phyloP scores from a whole-genome alignment of 1,284 basidiomycete genomes.

The Mycena sp. region DNA sequence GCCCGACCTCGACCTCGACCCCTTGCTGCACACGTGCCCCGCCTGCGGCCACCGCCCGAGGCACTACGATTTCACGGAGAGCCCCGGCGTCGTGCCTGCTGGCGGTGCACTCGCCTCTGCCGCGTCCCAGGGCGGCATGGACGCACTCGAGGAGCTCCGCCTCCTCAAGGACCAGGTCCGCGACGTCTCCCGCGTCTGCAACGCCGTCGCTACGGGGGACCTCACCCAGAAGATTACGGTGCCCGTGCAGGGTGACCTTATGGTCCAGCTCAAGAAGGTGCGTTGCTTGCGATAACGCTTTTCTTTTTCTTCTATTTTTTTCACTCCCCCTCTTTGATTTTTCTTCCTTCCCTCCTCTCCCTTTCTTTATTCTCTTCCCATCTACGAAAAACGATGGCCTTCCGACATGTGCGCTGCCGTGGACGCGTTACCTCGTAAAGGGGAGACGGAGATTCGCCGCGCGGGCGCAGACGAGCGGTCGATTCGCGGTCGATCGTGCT shows the following conservation, averaged over 20 bases:
- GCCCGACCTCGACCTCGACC: no score
- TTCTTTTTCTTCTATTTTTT: conserved; percentile 3
- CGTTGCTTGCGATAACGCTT: conserved; percentile 4
- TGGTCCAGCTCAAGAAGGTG: conserved; percentile 98
- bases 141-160: conserved; percentile 81
- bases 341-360: conserved; percentile 20
- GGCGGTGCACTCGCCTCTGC: conserved; percentile 67
- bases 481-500: no score
- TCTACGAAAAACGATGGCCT: no score
- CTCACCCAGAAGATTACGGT: conserved; percentile 97
- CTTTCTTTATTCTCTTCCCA: neutral
- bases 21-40: conserved; percentile 15
- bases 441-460: no score
- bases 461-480: no score
- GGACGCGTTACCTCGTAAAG: no score
- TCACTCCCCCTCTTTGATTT: conserved; percentile 17
- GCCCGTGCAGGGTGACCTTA: conserved; percentile 94
- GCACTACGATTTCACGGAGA: conserved; percentile 12
- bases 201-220: conserved; percentile 95
- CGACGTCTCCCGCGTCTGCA: conserved; percentile 88
- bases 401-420: no score
- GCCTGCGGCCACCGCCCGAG: conserved; percentile 20
- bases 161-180: conserved; percentile 86
- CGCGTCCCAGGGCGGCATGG: conserved; percentile 69
- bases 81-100: conserved; percentile 48